Evolutionary conservation across 225 moss, liverwort and hornwort species (phyloP).

Genomic region (Sphagnum tenellum): DNA sequence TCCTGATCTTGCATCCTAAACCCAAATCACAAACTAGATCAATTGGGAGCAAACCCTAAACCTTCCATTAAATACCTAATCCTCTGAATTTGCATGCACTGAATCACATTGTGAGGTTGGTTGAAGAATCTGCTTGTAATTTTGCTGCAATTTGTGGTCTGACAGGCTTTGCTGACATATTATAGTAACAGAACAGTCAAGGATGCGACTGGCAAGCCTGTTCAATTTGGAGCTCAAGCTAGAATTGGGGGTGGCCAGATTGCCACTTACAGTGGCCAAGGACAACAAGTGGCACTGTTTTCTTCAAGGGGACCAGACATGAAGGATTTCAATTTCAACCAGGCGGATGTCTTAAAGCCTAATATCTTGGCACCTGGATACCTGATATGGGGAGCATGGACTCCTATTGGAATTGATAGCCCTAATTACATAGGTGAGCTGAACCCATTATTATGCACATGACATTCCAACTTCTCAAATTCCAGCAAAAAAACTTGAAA

Average conservation of each 20-base stretch:
- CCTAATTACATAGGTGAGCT: constrained; percentile 20
- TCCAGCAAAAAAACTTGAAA: too few relatives aligned
- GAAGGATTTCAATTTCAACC: constrained; percentile 51
- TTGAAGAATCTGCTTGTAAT: too few relatives aligned
- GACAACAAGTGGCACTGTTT: constrained; percentile 61
- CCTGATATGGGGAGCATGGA: constrained; percentile 77
- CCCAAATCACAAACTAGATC: too few relatives aligned
- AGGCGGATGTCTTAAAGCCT: constrained; percentile 79
- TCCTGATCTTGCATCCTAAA: too few relatives aligned
- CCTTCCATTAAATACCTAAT: too few relatives aligned
- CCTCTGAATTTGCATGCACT: too few relatives aligned
- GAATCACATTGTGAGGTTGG: too few relatives aligned
- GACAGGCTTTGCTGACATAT: constrained; percentile 47
- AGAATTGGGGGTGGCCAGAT: constrained; percentile 45
- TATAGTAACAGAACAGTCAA: constrained; percentile 45
- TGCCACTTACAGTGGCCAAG: constrained; percentile 28
- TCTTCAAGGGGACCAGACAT: constrained; percentile 77
- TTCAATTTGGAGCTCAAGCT: constrained; percentile 45
- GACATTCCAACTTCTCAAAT: too few relatives aligned
- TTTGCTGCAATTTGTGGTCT: too few relatives aligned
- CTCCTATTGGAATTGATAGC: constrained; percentile 46
- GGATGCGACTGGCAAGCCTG: constrained; percentile 28
- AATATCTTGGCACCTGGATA: constrained; percentile 70
- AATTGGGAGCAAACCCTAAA: too few relatives aligned
- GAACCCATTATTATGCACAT: too few relatives aligned